These are phyloP conservation scores for Neoboletus brunneissimus DNA, from an alignment of 768 basidiomycete species.

Conservation along the genomic window DNA sequence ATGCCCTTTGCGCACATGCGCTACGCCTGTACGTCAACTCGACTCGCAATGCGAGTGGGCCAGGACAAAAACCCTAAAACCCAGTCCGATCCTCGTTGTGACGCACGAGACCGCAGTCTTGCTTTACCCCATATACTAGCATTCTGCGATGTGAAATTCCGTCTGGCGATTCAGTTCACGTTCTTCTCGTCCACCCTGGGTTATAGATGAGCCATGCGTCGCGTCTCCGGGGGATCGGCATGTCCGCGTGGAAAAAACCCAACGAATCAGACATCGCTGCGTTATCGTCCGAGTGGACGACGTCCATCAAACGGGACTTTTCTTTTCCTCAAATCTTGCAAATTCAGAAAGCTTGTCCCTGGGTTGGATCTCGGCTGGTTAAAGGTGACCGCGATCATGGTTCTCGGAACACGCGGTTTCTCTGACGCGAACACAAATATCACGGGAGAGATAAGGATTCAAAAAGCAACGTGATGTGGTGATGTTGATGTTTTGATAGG, in stretches of 20 bases:
- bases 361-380: background rate
- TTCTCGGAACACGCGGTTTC: background rate
- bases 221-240: background rate
- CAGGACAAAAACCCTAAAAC: background rate
- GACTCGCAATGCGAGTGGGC: background rate
- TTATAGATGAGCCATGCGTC: background rate
- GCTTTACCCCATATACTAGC: background rate
- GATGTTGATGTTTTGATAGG: background rate
- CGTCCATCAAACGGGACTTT: background rate
- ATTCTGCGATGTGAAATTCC: conserved; percentile 7
- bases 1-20: background rate
- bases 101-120: background rate
- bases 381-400: background rate
- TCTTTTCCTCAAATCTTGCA: background rate
- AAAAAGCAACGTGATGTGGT: background rate
- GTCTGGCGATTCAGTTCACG: background rate
- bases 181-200: background rate
- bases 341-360: background rate
- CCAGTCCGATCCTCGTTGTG: background rate
- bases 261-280: background rate
- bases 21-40: background rate
- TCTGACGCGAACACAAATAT: background rate
- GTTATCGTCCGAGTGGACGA: background rate
- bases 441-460: background rate
- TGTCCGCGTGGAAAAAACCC: background rate